Base-by-base conservation (phyloP, 192 early-diverging fungal genomes). In the Coemansia reversa region DNA sequence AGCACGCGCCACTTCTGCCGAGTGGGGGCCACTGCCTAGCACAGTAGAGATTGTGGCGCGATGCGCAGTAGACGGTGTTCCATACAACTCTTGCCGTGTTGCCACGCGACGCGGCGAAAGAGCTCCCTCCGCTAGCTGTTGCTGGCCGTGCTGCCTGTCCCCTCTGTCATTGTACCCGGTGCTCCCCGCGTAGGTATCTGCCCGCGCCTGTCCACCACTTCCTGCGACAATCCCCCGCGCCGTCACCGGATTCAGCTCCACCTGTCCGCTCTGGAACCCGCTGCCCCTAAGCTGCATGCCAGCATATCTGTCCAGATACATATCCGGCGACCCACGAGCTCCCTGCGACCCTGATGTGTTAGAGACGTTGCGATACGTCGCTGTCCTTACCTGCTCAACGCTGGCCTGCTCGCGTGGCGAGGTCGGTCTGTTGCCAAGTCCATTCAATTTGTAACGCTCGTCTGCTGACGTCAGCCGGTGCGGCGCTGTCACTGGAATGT, bases 21-120 rank as follows among this genome's bases (percentile, higher is more conserved):
- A 60, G 33, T 51, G 57, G 28, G 58, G 14, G 53, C 33, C 55
- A 48, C 54, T 47, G n/a, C 59, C 45, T 18, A 70, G 50, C 7
- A 62, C 68, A 67, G 69, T 76, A 76, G 75, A 66, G 19, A 68
- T 76, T 22, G 68, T 65, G 24, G 65, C 62, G 7, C 69, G 68
- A 62, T 74, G 67, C 58, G 69, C 69, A 68, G 72, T 74, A 63
- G 70, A 32, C 19, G 71, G 71, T 23, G 76, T 67, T 5, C 32
- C 25, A 45, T 68, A 67, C 35, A 51, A 16, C 39, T 70, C 67
- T 27, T 60, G 51, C 30, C 20, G 29, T 59, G 60, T 50, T 67
- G 65, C 61, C 30, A 51, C 29, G 42, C 22, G 53, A 25, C 16
- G 63, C 27, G 63, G 63, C 63, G 63, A 65, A 19, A 47, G 39